Base-by-base conservation (phyloP, 78 protist genomes). In the Cavenderia fasciculata region DNA sequence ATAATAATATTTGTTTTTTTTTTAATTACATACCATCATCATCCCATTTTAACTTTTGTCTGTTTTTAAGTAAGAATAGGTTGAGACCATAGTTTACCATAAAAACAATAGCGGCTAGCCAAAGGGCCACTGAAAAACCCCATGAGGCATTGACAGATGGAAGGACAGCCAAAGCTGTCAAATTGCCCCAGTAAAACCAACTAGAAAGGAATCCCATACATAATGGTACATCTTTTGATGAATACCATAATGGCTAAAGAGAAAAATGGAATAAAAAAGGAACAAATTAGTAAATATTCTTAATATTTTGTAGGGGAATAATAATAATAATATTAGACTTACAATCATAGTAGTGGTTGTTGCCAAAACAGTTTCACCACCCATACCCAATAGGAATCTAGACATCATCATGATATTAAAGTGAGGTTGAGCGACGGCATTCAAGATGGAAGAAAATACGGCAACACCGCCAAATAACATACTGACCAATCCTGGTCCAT, bases 161-260 rank as follows among this genome's bases (percentile, higher is more conserved):
- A 41, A 82, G 54, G 18, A 56, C 44, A 0, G 68, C 10, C 12
- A 82, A 41, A 40, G 77, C 76, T 4, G 77, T 59, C 49, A 82
- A 70, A 68, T 82, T 82, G 5, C 89, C 89, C 89, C 89, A 82
- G 68, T 82, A 82, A n/a, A 82, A 54, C 47, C 65, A 54, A 41
- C 69, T 68, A 1, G 68, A 25, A 14, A 82, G 23, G 2, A 70
- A 54, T n/a, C 89, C 89, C 65, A 82, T 68, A 40, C 68, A 57
- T 2, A 82, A 10, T 52, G 89, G 89, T 25, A 82, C 76, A 14
- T 82, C 89, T 1, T 52, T 56, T 11, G 70, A 29, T 68, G 36
- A 3, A 43, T 52, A 82, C 41, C 54, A 82, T 57, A 82, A 51
- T 43, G 89, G 89, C 68, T 72, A 4, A 59, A 29, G 49, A 44